Evolutionary conservation across 176 grass and related monocot genomes (phyloP).

Genomic region (Oryza australiensis): DNA sequence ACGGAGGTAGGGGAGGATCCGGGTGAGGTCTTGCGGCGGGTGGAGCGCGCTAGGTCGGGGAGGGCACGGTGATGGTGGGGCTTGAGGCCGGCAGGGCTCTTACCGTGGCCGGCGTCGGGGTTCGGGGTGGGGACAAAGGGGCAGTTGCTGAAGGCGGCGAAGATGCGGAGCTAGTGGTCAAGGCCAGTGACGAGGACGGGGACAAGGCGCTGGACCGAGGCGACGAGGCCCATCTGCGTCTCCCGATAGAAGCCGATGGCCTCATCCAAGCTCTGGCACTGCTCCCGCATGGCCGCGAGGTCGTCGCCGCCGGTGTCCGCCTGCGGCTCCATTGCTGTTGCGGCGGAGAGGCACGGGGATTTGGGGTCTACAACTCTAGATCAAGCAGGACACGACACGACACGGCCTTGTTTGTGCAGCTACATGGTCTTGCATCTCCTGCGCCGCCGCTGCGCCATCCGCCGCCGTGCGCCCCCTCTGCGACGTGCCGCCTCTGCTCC

Average conservation of each 20-base stretch:
- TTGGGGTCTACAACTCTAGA: no score
- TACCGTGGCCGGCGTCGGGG: conserved; percentile 39
- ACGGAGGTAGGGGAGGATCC: conserved; percentile 38
- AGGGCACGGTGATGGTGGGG: conserved; percentile 49
- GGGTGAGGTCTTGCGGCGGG: conserved; percentile 55
- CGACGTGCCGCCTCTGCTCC: no score
- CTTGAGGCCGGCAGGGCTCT: conserved; percentile 46
- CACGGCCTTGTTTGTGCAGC: no score
- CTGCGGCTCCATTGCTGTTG: conserved; percentile 49
- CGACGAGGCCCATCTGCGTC: no score
- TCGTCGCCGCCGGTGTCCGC: conserved; percentile 55
- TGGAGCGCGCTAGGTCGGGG: conserved; percentile 50
- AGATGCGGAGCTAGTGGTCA: conserved; percentile 69
- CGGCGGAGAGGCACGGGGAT: neutral
- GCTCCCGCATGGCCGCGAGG: conserved; percentile 60
- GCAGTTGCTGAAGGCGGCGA: conserved; percentile 80
- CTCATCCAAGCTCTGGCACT: conserved; percentile 69
- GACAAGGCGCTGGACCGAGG: conserved; percentile 60
- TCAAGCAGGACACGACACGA: no score
- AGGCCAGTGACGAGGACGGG: conserved; percentile 75
- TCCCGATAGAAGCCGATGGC: conserved; percentile 57
- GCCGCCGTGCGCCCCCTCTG: no score
- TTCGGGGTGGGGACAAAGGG: conserved; percentile 69
- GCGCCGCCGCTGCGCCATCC: no score
- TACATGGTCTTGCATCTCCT: no score